Conservation (phyloP, 306 rosid genomes). For the Vigna angularis region DNA sequence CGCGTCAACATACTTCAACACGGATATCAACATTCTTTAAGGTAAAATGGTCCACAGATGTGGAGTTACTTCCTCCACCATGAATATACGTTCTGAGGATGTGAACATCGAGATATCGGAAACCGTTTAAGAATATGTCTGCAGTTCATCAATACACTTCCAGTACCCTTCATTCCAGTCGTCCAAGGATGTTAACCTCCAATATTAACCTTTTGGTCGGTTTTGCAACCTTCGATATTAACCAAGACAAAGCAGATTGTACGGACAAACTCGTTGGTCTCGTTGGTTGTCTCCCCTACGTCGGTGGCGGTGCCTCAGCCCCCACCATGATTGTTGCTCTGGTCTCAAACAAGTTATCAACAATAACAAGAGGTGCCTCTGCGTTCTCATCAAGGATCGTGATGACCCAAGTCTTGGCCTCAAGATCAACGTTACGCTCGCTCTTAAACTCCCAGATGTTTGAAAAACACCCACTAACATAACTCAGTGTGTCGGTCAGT, state of each 20-base stretch:
- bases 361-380: conserved; percentile 72
- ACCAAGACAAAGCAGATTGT: conserved; percentile 77
- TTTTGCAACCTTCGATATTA: conserved; percentile 53
- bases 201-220: conserved; percentile 35
- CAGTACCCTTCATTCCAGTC: no score
- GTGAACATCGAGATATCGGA: accelerated
- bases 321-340: conserved; percentile 75
- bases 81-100: no score
- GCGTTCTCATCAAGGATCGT: conserved; percentile 70
- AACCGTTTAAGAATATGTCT: no score
- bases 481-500: conserved; percentile 64
- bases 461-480: conserved; percentile 64
- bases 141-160: no score
- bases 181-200: no score
- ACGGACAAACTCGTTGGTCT: conserved; percentile 59
- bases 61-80: no score
- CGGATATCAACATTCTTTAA: no score
- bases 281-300: conserved; percentile 71
- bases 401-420: conserved; percentile 80
- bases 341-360: conserved; percentile 60
- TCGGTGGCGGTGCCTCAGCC: conserved; percentile 58
- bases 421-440: conserved; percentile 63
- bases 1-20: no score
- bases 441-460: conserved; percentile 59
- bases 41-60: no score